Evolutionary conservation across 1,284 basidiomycete genomes (phyloP).

Genomic region (Somion occarium): DNA sequence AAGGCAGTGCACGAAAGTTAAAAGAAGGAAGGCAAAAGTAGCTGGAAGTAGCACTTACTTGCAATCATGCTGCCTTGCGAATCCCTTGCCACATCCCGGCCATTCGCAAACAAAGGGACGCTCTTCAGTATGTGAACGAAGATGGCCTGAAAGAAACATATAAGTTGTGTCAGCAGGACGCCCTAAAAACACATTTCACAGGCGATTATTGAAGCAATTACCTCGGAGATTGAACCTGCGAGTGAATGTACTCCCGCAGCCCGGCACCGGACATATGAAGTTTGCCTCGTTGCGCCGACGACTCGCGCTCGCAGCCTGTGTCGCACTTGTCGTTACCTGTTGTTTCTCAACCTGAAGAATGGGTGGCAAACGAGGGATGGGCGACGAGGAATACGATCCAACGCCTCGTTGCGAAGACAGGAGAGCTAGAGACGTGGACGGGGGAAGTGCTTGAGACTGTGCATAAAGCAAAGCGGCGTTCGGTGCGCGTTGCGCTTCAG

Average conservation of each 20-base stretch:
- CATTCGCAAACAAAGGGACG: slow-evolving; percentile 90
- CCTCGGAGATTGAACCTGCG: slow-evolving; percentile 81
- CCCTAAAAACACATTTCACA: slow-evolving; percentile 11
- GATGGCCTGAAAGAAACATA: slow-evolving; percentile 60
- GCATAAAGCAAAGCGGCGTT: slow-evolving; percentile 44
- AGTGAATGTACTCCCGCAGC: slow-evolving; percentile 94
- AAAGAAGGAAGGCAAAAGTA: slow-evolving; percentile 9
- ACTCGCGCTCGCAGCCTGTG: slow-evolving; percentile 87
- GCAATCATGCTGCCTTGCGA: slow-evolving; percentile 95
- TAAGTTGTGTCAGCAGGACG: slow-evolving; percentile 3
- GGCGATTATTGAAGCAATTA: slow-evolving; percentile 27
- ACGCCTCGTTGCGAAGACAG: slow-evolving; percentile 10
- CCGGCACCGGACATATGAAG: slow-evolving; percentile 91
- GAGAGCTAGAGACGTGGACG: slow-evolving; percentile 9
- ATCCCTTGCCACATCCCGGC: slow-evolving; percentile 91
- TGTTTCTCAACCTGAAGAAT: slow-evolving; percentile 86
- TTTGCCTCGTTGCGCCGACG: slow-evolving; percentile 86
- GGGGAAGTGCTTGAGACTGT: slow-evolving; percentile 32
- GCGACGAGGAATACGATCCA: slow-evolving; percentile 26
- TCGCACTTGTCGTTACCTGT: slow-evolving; percentile 93
- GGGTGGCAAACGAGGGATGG: slow-evolving; percentile 67
- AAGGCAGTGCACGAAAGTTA: slow-evolving; percentile 12
- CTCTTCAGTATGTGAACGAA: slow-evolving; percentile 96
- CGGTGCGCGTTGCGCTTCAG: slow-evolving; percentile 18
- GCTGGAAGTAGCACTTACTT: slow-evolving; percentile 54